Conservation (phyloP, 805 yeast species). For the Millerozyma acaciae region DNA sequence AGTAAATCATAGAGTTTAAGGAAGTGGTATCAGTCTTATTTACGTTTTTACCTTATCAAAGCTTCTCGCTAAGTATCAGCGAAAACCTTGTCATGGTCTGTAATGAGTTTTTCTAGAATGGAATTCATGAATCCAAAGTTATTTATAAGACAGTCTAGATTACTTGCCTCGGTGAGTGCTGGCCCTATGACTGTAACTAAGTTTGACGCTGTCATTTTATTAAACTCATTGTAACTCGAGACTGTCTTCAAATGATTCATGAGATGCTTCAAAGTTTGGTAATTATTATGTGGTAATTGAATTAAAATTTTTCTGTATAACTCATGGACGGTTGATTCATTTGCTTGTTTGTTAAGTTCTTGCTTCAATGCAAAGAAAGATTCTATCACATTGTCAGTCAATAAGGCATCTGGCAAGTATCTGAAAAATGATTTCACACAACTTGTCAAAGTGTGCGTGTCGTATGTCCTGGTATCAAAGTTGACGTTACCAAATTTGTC, state of each 20-base stretch:
- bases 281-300: conserved; percentile 62
- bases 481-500: conserved; percentile 46
- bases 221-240: conserved; percentile 59
- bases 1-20: no score
- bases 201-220: conserved; percentile 86
- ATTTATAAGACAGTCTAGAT: conserved; percentile 42
- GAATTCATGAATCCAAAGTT: conserved; percentile 55
- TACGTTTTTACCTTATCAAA: no score
- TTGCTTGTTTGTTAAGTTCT: conserved; percentile 4
- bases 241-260: conserved; percentile 68
- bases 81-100: conserved; percentile 39
- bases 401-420: conserved; percentile 81
- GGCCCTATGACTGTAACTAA: conserved; percentile 85
- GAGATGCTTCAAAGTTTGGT: conserved; percentile 61
- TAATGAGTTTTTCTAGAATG: conserved; percentile 48
- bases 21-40: no score
- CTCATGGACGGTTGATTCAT: conserved; percentile 11
- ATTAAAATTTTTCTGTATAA: conserved; percentile 28
- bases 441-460: conserved; percentile 83
- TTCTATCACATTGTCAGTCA: conserved; percentile 64
- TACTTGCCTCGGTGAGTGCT: conserved; percentile 53
- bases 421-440: conserved; percentile 80
- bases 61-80: conserved; percentile 9
- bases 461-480: conserved; percentile 54
- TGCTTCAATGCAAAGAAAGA: conserved; percentile 43